These are phyloP conservation scores for Claviceps arundinis DNA, from an alignment of 2,329 filamentous ascomycete genomes.

Conservation along the genomic window DNA sequence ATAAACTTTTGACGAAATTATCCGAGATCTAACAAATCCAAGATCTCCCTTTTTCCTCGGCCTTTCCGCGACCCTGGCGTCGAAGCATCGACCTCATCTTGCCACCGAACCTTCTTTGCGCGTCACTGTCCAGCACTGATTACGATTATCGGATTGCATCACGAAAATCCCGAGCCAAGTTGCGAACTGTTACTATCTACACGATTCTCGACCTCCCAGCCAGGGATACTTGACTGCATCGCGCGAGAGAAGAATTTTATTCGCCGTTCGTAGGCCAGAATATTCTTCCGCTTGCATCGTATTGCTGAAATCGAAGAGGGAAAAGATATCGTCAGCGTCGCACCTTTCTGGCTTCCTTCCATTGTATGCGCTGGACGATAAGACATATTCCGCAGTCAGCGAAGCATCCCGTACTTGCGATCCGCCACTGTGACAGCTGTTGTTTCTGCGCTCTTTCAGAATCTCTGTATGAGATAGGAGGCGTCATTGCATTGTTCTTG, in stretches of 20 bases:
- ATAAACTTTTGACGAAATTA: not conserved
- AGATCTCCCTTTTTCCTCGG: constrained; percentile 3
- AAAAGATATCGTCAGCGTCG: not conserved
- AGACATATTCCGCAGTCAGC: not conserved
- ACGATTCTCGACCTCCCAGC: not conserved
- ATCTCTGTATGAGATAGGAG: not conserved
- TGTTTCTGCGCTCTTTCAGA: not conserved
- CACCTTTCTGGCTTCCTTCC: not conserved
- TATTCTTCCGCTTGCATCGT: not conserved
- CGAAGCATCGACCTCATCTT: constrained; percentile 3
- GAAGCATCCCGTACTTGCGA: not conserved
- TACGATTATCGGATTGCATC: not conserved
- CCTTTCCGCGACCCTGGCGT: constrained; percentile 5
- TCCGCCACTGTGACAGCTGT: not conserved
- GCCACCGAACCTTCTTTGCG: not conserved
- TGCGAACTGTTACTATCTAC: not conserved
- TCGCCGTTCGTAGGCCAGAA: not conserved
- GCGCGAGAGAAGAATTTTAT: not conserved
- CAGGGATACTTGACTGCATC: not conserved
- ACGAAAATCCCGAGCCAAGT: not conserved
- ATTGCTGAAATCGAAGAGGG: not conserved
- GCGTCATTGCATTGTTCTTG: not conserved
- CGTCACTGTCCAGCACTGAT: not conserved
- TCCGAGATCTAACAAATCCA: not conserved
- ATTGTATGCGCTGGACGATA: not conserved